Evolutionary conservation across 257 asterid species (phyloP), one percentile per base, ranked within the genome.

Genomic region (Lithospermum erythrorhizon): DNA sequence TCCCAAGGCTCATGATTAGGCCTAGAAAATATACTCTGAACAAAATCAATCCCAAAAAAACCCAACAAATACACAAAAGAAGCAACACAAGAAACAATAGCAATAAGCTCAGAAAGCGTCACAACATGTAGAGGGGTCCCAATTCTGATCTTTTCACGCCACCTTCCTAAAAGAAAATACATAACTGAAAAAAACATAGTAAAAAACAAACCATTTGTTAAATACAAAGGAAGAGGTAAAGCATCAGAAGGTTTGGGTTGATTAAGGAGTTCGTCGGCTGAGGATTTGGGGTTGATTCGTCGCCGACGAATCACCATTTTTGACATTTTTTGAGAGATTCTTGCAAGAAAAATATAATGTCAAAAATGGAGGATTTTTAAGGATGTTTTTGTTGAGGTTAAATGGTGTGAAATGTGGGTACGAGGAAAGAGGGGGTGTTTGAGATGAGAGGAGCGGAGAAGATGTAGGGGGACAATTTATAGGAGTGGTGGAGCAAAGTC

Each of bases 101-200:
- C 86, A 6, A 52, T 73, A 17, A 80, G 78, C 69, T 80, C 86
- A 13, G 83, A 80, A 2, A 77, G 45, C 8, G 81, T 72, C n/a
- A 80, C 65, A 2, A 80, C 79, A n/a, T 80, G 81, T 4, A 80
- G 81, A 21, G 83, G 86, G 21, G 64, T 70, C 0, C 79, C 68
- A 53, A 73, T 72, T 2, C 86, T 77, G 76, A 80, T 80, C 70
- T 80, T 80, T 67, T 72, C 81, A 29, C 83, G 76, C 81, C 83
- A 80, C 64, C 79, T 70, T 16, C 13, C 57, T 7, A 80, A 79
- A 29, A 80, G 83, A 35, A 77, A 80, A 59, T 77, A 77, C 75
- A 78, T 69, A 18, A 70, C 78, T 7, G 83, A 69, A 71, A 80
- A 75, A 52, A 77, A 77, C 68, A 77, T 52, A 51, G 83, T 70